Percentiles rank a stretch among this genome's conserved stretches.
These are phyloP conservation scores for Colletotrichum liaoningense DNA, from an alignment of 2,329 filamentous ascomycete genomes.

Conservation along the genomic window DNA sequence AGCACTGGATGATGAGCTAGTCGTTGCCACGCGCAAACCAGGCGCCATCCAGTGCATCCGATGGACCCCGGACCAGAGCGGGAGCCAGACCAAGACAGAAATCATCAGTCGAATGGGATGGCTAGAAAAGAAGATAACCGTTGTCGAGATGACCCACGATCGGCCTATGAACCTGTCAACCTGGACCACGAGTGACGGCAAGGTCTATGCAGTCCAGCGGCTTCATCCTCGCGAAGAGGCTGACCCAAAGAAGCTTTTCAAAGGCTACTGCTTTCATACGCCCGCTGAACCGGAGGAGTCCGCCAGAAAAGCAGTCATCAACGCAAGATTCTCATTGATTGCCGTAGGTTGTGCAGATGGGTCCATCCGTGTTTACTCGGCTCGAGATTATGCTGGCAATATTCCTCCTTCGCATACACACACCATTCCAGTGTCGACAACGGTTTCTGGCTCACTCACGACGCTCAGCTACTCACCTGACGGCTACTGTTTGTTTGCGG, in stretches of 20 bases:
- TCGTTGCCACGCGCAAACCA: slow-evolving; percentile 91
- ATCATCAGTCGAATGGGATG: slow-evolving; percentile 88
- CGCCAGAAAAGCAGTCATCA: slow-evolving; percentile 84
- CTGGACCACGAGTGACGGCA: slow-evolving; percentile 91
- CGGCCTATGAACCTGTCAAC: slow-evolving; percentile 95
- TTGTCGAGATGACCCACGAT: slow-evolving; percentile 91
- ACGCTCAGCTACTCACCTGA: slow-evolving; percentile 91
- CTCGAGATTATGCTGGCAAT: slow-evolving; percentile 92
- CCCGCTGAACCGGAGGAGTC: slow-evolving; percentile 69
- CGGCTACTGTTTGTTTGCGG: slow-evolving; percentile 94
- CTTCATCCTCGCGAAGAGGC: slow-evolving; percentile 51
- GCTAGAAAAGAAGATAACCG: slow-evolving; percentile 80
- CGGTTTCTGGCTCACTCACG: slow-evolving; percentile 77
- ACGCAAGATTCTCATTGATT: slow-evolving; percentile 93
- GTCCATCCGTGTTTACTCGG: slow-evolving; percentile 88
- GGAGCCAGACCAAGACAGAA: slow-evolving; percentile 90
- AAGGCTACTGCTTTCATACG: slow-evolving; percentile 89
- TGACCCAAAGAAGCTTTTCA: slow-evolving; percentile 78
- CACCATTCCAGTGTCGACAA: slow-evolving; percentile 73
- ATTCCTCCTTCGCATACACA: slow-evolving; percentile 89
- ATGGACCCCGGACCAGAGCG: slow-evolving; percentile 87
- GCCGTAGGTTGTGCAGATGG: slow-evolving; percentile 87
- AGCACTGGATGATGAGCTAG: slow-evolving; percentile 90
- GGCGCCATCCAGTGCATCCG: slow-evolving; percentile 96
- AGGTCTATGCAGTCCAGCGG: slow-evolving; percentile 91